Conservation (phyloP, 108 stramenopile genomes). For the Pseudonitzschia multiseries region DNA sequence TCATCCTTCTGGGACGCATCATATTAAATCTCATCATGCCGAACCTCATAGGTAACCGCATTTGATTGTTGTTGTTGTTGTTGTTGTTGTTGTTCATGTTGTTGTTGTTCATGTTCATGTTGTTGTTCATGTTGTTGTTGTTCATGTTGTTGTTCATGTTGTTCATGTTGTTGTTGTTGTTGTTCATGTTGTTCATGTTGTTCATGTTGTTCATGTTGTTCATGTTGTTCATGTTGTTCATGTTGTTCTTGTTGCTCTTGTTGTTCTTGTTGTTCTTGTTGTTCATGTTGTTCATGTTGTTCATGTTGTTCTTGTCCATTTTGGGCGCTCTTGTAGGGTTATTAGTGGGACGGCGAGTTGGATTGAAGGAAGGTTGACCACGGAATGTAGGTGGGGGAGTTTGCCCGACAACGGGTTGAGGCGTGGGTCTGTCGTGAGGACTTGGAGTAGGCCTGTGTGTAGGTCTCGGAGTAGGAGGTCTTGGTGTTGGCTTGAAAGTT, state of each 20-base stretch:
- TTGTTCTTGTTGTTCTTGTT: slow-evolving; percentile 12
- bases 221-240: not conserved
- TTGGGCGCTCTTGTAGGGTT: not conserved
- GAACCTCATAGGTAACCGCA: not conserved
- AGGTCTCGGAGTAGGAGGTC: not conserved
- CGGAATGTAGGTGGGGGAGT: slow-evolving; percentile 1
- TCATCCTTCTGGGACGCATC: not conserved
- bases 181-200: not conserved
- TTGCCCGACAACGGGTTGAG: not conserved
- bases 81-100: slow-evolving; percentile 6
- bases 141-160: slow-evolving; percentile 10
- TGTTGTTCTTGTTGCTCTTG: slow-evolving; percentile 11
- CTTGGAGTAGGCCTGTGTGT: not conserved
- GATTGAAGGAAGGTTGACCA: not conserved
- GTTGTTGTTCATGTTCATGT: slow-evolving; percentile 15
- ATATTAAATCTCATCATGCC: not conserved
- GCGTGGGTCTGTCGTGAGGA: slow-evolving; percentile 3
- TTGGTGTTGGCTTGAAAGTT: slow-evolving; percentile 10
- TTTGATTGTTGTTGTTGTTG: not conserved
- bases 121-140: slow-evolving; percentile 12
- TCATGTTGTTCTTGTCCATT: slow-evolving; percentile 5
- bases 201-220: slow-evolving; percentile 19
- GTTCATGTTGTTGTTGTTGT: not conserved
- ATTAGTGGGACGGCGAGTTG: not conserved
- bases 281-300: slow-evolving; percentile 10